Evolutionary conservation across 495 filamentous ascomycete species (phyloP).

Genomic region (Penicillium dipodomyicola): DNA sequence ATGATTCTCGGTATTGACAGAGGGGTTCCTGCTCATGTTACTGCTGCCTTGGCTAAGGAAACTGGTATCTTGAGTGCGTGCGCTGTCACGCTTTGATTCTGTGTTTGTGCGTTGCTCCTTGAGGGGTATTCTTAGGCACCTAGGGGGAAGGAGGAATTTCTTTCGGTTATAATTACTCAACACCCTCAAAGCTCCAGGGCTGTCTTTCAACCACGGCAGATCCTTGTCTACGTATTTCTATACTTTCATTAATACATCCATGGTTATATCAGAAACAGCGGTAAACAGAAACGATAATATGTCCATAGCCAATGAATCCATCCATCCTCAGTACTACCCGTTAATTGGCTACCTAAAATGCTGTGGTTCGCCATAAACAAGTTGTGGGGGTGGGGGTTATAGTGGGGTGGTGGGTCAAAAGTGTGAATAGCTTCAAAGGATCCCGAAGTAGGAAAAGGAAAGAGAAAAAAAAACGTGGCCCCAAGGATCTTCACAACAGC

Average conservation of each 20-base stretch:
- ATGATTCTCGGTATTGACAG: constrained; percentile 71
- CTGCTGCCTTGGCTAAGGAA: constrained; percentile 50
- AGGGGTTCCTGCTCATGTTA: constrained; percentile 52
- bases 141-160: background rate
- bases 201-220: background rate
- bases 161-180: constrained; percentile 4
- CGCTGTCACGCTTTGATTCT: constrained; percentile 49
- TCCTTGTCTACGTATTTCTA: background rate
- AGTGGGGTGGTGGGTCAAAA: no score
- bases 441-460: no score
- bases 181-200: background rate
- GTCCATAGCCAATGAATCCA: no score
- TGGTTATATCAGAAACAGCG: no score
- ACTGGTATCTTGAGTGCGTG: constrained; percentile 64
- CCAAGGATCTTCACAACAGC: no score
- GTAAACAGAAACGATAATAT: no score
- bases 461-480: no score
- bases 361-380: no score
- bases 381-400: no score
- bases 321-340: no score
- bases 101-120: background rate
- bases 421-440: no score
- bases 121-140: background rate
- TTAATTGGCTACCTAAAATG: no score
- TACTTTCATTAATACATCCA: background rate